Evolutionary conservation across 2,329 filamentous ascomycete species (phyloP).

Genomic region (Alternaria sp.): DNA sequence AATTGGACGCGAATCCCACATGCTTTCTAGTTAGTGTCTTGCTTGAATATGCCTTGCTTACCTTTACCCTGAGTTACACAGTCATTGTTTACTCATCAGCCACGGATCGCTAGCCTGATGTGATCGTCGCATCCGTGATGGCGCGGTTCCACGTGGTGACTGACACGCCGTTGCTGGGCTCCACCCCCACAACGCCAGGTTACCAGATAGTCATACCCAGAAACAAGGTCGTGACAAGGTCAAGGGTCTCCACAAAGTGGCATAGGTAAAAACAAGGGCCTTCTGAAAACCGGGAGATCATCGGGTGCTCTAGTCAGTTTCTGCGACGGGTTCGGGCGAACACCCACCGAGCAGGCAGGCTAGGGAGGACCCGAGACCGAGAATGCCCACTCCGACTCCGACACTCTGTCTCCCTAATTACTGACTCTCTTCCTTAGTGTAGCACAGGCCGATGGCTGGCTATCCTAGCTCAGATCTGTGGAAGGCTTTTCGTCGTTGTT

Average conservation of each 20-base stretch:
- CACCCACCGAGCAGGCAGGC: constrained; percentile 10
- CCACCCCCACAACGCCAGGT: constrained; percentile 5
- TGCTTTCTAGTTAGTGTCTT: background rate
- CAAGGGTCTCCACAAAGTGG: constrained; percentile 10
- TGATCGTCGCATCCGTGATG: constrained; percentile 4
- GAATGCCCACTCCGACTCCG: background rate
- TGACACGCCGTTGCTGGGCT: constrained; percentile 7
- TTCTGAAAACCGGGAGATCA: constrained; percentile 5
- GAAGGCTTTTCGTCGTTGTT: constrained; percentile 3
- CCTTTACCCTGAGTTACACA: background rate
- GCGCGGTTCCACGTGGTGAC: constrained; percentile 10
- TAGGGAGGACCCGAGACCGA: constrained; percentile 4
- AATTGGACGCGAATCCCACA: background rate
- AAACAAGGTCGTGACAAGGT: constrained; percentile 5
- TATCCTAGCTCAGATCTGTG: constrained; percentile 6
- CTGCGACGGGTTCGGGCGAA: constrained; percentile 10
- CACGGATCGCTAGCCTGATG: constrained; percentile 1
- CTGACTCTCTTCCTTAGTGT: constrained; percentile 4
- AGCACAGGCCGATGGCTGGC: constrained; percentile 10
- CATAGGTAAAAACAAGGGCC: constrained; percentile 11
- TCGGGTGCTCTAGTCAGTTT: constrained; percentile 9
- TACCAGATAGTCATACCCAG: background rate
- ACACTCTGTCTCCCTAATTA: constrained; percentile 2
- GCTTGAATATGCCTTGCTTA: constrained; percentile 1
- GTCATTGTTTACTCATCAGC: background rate